A percentile compares a stretch with the other conserved stretches of the same genome.
These are phyloP conservation scores for Rhinocladiella mackenziei DNA, from an alignment of 2,329 filamentous ascomycete species.

Conservation along the genomic window DNA sequence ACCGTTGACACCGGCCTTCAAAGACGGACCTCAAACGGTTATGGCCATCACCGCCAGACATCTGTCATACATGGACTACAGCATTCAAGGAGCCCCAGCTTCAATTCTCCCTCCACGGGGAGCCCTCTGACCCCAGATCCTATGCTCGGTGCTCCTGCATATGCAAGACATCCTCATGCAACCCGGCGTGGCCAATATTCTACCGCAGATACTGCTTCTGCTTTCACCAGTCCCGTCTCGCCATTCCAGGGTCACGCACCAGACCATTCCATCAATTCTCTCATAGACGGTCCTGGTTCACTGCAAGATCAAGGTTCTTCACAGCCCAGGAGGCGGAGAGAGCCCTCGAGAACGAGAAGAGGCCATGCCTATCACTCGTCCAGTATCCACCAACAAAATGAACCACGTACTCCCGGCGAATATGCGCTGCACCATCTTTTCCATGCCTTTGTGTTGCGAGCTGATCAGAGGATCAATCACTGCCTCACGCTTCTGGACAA, in stretches of 20 bases:
- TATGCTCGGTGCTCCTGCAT: conserved; percentile 16
- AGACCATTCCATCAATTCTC: conserved; percentile 36
- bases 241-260: conserved; percentile 26
- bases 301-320: conserved; percentile 38
- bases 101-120: conserved; percentile 67
- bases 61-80: conserved; percentile 95
- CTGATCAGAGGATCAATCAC: conserved; percentile 91
- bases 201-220: conserved; percentile 11
- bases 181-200: conserved; percentile 20
- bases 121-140: conserved; percentile 60
- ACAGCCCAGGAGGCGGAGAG: conserved; percentile 45
- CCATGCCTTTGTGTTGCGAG: conserved; percentile 92
- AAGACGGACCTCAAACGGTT: conserved; percentile 52
- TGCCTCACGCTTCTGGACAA: conserved; percentile 77
- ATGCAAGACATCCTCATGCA: conserved; percentile 14
- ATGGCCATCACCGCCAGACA: conserved; percentile 92
- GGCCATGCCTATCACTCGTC: conserved; percentile 72
- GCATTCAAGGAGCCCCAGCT: conserved; percentile 84
- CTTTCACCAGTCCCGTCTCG: conserved; percentile 19
- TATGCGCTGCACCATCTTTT: conserved; percentile 96
- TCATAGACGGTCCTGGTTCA: conserved; percentile 30
- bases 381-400: conserved; percentile 61
- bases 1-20: conserved; percentile 38
- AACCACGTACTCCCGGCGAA: conserved; percentile 92
- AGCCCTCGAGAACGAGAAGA: conserved; percentile 63